Base-by-base conservation (phyloP, 1,284 basidiomycete genomes). In the Inonotus hispidus region DNA sequence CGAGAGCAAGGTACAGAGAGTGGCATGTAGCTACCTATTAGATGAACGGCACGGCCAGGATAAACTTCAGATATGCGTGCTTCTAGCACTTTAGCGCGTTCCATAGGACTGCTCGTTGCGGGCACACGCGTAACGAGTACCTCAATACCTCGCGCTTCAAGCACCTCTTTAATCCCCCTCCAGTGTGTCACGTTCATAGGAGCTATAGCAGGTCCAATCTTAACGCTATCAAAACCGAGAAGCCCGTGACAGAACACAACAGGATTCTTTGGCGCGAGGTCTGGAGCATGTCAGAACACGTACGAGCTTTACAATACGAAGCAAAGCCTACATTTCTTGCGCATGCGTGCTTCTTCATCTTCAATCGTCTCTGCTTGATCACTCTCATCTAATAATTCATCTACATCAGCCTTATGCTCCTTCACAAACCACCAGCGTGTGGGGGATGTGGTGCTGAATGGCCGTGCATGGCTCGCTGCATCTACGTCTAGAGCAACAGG, bases 191-290 rank as follows among this genome's bases (percentile, higher is more conserved):
- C 92, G 68, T 94, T 86, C 27, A 98, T 69, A 2, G 90, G 86
- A 10, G 90, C 87, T 61, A 93, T 86, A 16, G 84, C 74, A 1
- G 83, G 84, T 8, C 87, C 85, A 49, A 90, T 82, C 3, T 81
- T 87, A 63, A 90, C 82, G 0, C 84, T 86, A 70, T 94, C 91
- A 68, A 93, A 93, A 3, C 93, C 94, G 1, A 97, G 80, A 1
- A 97, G 80, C 7, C 95, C 95, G 69, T 98, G 95, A 67, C 94
- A 96, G 72, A 98, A 96, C 2, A 98, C 89, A 50, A 97, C 74
- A 0, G 95, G 95, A 66, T 93, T 83, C 63, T 82, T 81, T 0
- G 94, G 90, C 1, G 90, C 79, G 1, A 81, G 80, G 70, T 94
- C 88, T 89, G 67, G 8, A 64, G 58, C 27, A 29, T 65, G 56